Percentiles rank a stretch among this genome's conserved stretches.
Conservation (phyloP, 345 rosid genomes). For the Citropsis articulata region DNA sequence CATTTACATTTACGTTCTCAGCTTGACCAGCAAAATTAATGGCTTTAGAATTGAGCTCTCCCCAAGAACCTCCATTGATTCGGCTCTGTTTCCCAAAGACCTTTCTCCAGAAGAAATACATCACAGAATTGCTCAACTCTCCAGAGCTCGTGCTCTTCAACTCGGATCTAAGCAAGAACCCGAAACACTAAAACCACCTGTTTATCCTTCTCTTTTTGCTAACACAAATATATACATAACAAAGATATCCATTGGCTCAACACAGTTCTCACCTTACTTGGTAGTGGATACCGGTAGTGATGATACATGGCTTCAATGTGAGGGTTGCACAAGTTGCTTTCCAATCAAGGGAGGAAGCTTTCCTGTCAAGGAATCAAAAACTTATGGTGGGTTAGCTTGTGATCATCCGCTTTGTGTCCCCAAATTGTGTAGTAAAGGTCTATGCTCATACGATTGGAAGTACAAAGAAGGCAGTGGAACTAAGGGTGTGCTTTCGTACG, state of each 20-base stretch:
- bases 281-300: neutral
- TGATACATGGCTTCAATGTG: slow-evolving; percentile 13
- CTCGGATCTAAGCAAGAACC: neutral
- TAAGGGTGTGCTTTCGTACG: neutral
- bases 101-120: neutral
- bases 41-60: neutral
- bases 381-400: neutral
- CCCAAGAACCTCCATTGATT: neutral
- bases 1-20: too few relatives aligned
- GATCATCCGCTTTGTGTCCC: neutral
- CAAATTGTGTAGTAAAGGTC: neutral
- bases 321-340: slow-evolving; percentile 5
- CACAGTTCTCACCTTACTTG: neutral
- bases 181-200: neutral
- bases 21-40: neutral
- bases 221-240: neutral
- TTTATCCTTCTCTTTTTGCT: neutral
- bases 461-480: neutral
- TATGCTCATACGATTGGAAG: neutral
- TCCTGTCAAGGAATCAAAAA: neutral
- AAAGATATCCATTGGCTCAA: neutral
- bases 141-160: neutral
- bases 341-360: neutral
- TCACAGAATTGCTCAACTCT: neutral
- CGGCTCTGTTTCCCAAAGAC: neutral